Evolutionary conservation across 75 land plant genomes (phyloP), one percentile per base, ranked within the genome.

Genomic region (Sequoiadendron giganteum): DNA sequence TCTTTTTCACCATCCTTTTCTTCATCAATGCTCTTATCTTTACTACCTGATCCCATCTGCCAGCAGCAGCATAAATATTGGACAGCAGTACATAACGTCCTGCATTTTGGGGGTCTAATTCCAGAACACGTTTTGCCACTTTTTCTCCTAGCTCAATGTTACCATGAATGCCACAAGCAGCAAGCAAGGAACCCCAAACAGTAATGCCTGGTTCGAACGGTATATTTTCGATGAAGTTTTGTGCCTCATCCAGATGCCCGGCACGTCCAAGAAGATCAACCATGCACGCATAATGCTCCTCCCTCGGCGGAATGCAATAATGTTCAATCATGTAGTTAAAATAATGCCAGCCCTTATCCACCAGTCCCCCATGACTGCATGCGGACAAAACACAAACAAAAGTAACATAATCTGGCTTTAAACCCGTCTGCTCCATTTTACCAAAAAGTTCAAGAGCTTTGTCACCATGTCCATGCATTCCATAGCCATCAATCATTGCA

Each of bases 401-500:
- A 7, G 92, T 91, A 19, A 90, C 42, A 56, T 79, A 65, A 42
- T 90, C 87, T 82, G 92, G 92, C 1, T 15, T 36, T 42, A 86
- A 21, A 11, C 88, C 85, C 18, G 34, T 28, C 34, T 42, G 45
- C 76, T 87, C 19, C 92, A 91, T 90, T 8, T 86, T 72, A 10
- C 18, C 65, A 77, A 86, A 91, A 5, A 49, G 18, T 42, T 72
- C 47, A 18, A 91, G 16, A 8, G 91, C 89, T 58, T 85, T 21
- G 2, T 54, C 82, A 16, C 88, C 86, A 83, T 86, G 38, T 3
- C 91, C 90, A 88, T 87, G 87, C 54, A 38, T 61, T 9, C 85
- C 91, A 88, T 73, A 90, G 34, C 89, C 86, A 15, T 86, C 89
- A 13, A 92, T 92, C 84, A 92, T 90, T 18, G 82, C 87, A 38